phyloP scores from a whole-genome alignment of 2,329 filamentous ascomycete species.

The Cladorrhinum sp. region DNA sequence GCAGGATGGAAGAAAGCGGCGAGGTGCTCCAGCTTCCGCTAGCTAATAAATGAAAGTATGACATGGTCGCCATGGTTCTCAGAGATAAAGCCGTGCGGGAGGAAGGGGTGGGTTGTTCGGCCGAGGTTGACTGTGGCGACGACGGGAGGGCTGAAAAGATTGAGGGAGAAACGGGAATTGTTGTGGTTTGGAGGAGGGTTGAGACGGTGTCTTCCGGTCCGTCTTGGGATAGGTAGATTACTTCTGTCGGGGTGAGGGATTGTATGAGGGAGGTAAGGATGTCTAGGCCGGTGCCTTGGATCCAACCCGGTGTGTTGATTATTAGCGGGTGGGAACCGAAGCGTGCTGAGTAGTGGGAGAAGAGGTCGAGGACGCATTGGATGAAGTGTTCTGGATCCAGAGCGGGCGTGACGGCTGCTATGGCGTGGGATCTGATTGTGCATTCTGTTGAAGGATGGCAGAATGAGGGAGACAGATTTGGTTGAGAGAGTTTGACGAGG shows the following conservation, averaged over 20 bases:
- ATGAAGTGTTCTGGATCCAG: conserved; percentile 66
- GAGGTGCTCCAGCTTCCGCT: conserved; percentile 44
- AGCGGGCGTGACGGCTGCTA: conserved; percentile 63
- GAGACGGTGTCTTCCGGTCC: conserved; percentile 58
- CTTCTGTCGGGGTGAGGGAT: conserved; percentile 53
- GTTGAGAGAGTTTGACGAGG: conserved; percentile 56
- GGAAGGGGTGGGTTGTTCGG: conserved; percentile 45
- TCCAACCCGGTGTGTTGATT: conserved; percentile 73
- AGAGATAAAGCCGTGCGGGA: conserved; percentile 63
- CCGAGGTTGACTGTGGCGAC: conserved; percentile 55
- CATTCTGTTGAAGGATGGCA: conserved; percentile 49
- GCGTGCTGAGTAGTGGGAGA: conserved; percentile 50
- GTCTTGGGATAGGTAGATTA: conserved; percentile 67
- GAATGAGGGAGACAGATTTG: conserved; percentile 66
- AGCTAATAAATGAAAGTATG: conserved; percentile 62
- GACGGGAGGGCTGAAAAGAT: conserved; percentile 22
- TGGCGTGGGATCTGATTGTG: conserved; percentile 60
- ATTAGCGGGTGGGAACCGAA: conserved; percentile 51
- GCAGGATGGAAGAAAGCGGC: conserved; percentile 54
- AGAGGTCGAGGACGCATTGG: conserved; percentile 61
- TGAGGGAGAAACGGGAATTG: conserved; percentile 13
- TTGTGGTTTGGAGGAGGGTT: conserved; percentile 46
- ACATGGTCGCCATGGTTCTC: conserved; percentile 72
- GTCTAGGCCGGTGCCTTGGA: conserved; percentile 66
- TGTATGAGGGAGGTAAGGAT: conserved; percentile 57